Evolutionary conservation across 176 grass and related monocot genomes (phyloP).

Genomic region (Alloteropsis semialata): DNA sequence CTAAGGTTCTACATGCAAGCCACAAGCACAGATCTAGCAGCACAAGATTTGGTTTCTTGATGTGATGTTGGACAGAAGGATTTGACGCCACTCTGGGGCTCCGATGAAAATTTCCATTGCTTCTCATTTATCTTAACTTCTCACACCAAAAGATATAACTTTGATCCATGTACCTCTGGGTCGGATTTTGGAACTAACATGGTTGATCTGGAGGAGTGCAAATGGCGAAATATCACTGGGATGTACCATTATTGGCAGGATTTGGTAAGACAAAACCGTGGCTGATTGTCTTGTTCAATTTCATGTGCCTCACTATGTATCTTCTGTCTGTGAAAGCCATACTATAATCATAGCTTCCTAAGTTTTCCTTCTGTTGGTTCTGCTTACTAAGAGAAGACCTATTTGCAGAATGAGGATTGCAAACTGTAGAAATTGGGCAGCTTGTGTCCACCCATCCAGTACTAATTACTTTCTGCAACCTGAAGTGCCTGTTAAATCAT

Average conservation of each 20-base stretch:
- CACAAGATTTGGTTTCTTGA: slow-evolving; percentile 88
- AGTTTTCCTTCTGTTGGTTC: neutral
- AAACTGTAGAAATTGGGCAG: slow-evolving; percentile 87
- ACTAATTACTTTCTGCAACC: slow-evolving; percentile 82
- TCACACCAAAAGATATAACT: slow-evolving; percentile 83
- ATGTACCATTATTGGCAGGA: slow-evolving; percentile 92
- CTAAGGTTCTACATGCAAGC: slow-evolving; percentile 77
- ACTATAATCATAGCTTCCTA: neutral
- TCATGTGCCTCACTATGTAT: neutral
- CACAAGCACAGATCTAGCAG: slow-evolving; percentile 73
- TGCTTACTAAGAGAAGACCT: slow-evolving; percentile 7
- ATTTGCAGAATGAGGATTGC: slow-evolving; percentile 70
- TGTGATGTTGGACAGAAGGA: slow-evolving; percentile 84
- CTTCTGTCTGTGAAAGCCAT: slow-evolving; percentile 5
- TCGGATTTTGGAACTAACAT: slow-evolving; percentile 96
- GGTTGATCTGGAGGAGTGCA: slow-evolving; percentile 76
- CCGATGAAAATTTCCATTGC: slow-evolving; percentile 84
- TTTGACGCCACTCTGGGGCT: slow-evolving; percentile 63
- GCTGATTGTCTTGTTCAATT: slow-evolving; percentile 19
- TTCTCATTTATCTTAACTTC: slow-evolving; percentile 81
- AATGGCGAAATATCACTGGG: slow-evolving; percentile 75
- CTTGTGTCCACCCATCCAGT: slow-evolving; percentile 70
- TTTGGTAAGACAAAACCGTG: slow-evolving; percentile 43
- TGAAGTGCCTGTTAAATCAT: slow-evolving; percentile 65
- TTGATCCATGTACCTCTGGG: slow-evolving; percentile 78